phyloP scores from a whole-genome alignment of 2,329 filamentous ascomycete species.

The Aspergillus neotritici region DNA sequence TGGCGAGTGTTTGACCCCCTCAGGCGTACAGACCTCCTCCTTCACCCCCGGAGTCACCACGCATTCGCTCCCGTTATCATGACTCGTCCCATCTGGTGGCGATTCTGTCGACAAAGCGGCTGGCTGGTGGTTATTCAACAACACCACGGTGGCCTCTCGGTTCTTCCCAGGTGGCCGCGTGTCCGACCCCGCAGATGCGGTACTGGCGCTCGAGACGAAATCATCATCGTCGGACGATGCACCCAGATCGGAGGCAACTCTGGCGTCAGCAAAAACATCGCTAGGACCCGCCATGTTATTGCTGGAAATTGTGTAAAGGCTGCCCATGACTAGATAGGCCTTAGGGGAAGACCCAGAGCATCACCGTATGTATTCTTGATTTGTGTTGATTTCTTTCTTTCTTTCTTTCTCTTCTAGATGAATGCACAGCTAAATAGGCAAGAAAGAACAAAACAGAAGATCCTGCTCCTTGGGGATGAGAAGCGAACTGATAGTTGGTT shows the following conservation, averaged over 20 bases:
- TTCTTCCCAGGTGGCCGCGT: conserved; percentile 9
- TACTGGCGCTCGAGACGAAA: conserved; percentile 24
- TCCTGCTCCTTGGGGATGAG: conserved; percentile 2
- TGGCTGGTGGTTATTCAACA: not conserved
- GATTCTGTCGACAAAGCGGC: not conserved
- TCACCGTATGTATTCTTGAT: not conserved
- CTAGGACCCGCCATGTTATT: conserved; percentile 22
- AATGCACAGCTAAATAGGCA: too few species aligned
- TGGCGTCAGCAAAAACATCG: conserved; percentile 19
- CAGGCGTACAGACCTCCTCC: not conserved
- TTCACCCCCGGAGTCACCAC: not conserved
- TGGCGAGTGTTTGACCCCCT: not conserved
- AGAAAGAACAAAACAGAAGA: not conserved
- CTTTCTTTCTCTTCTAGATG: too few species aligned
- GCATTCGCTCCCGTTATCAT: not conserved
- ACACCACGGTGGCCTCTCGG: conserved; percentile 3
- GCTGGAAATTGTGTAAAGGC: conserved; percentile 4
- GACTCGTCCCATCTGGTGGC: not conserved
- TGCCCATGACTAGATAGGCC: not conserved
- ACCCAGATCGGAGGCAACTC: conserved; percentile 18
- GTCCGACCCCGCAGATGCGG: conserved; percentile 16
- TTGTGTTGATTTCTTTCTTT: too few species aligned
- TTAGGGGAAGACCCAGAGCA: not conserved
- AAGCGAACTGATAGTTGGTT: not conserved
- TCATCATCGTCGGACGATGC: conserved; percentile 28